Conservation (phyloP, 345 rosid species). For the Geranium brycei region DNA sequence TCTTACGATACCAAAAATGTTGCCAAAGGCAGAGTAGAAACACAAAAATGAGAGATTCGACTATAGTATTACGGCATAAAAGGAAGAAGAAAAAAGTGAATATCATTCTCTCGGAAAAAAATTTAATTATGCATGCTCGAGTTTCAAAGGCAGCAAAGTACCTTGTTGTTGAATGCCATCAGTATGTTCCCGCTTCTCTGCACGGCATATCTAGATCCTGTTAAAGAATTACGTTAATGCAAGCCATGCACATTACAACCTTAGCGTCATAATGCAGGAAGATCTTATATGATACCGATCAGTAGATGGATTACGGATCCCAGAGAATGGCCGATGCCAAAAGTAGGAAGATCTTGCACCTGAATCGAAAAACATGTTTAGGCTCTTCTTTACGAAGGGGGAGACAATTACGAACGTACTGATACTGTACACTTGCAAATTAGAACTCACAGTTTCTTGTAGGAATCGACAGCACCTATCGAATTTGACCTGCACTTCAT, state of each 20-base stretch:
- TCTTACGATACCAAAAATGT: too few relatives aligned
- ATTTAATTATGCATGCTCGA: not conserved
- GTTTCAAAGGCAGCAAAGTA: constrained; percentile 13
- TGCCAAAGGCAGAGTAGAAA: too few relatives aligned
- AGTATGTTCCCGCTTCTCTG: constrained; percentile 74
- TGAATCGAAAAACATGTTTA: constrained; percentile 11
- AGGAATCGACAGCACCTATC: constrained; percentile 72
- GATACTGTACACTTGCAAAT: constrained; percentile 3
- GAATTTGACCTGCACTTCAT: constrained; percentile 88
- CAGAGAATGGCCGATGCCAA: constrained; percentile 91
- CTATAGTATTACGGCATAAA: too few relatives aligned
- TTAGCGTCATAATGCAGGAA: constrained; percentile 3
- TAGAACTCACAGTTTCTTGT: constrained; percentile 54
- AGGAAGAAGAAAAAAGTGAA: too few relatives aligned
- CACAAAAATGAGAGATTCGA: too few relatives aligned
- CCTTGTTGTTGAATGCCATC: constrained; percentile 97
- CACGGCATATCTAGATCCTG: constrained; percentile 94
- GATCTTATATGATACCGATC: constrained; percentile 43
- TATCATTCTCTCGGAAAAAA: too few relatives aligned
- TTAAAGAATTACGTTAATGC: not conserved
- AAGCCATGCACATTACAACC: constrained; percentile 8
- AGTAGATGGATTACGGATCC: constrained; percentile 93
- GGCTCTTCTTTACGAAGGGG: not conserved
- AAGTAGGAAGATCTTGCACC: constrained; percentile 83
- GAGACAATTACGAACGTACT: not conserved